Base-by-base conservation (phyloP, 106 monocot species). In the Allium cepa region DNA sequence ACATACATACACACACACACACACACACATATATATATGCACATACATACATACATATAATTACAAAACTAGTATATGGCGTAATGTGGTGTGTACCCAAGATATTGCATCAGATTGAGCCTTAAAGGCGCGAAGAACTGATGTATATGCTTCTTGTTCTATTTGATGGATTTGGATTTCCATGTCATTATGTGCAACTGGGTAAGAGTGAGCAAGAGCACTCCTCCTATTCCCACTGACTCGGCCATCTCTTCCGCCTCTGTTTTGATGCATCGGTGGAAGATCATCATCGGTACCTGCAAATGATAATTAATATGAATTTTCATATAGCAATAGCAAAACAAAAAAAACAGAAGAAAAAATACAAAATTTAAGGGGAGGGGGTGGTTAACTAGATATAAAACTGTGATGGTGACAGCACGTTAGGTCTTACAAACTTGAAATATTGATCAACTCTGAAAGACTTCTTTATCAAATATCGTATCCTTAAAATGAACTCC, bases 41-140 rank as follows among this genome's bases (percentile, higher is more conserved):
- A 22, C 22, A 22, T 22, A 22, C 22, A 22, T 22, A 22, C 22
- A 22, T 22, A 22, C 22, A 22, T 22, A 22, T 22, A 22, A 22
- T 22, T 22, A 22, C 22, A 22, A 22, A 9, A 36, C 26, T 18
- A 16, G 28, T 45, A 8, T 47, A 69, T 15, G 46, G 36, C 14
- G 8, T 45, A 18, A 4, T 17, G 22, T 47, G 14, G 66, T 58
- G 64, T 45, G 56, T 83, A 99, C 99, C 99, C 99, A 99, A 71
- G 90, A 90, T 60, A 99, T 93, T 11, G 90, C 93, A 81, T 99
- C 99, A 66, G 99, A 93, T 66, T 99, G 99, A 58, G 93, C 99
- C 73, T 93, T 93, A 66, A 99, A 99, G 69, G 99, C 99, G 12
- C 90, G 75, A 64, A 99, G 87, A 85, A 99, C 93, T 18, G 90